phyloP scores from a whole-genome alignment of 164 flowering plant genomes.

The Saururus chinensis region DNA sequence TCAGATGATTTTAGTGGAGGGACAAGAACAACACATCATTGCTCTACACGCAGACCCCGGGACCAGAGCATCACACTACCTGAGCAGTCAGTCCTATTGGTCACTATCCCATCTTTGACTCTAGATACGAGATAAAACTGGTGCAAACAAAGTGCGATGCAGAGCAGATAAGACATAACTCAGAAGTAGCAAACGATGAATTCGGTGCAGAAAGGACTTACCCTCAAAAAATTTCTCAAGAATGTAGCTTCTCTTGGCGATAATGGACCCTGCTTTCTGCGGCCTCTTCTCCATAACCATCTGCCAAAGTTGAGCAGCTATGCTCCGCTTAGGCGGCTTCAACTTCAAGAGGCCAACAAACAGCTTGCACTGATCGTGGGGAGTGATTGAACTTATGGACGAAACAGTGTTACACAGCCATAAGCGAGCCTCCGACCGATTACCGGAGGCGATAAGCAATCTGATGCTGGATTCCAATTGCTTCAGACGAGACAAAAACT shows the following conservation, averaged over 20 bases:
- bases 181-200: not conserved
- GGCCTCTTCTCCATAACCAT: slow-evolving; percentile 73
- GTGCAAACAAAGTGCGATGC: too few relatives aligned
- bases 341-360: slow-evolving; percentile 49
- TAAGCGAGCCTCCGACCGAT: slow-evolving; percentile 78
- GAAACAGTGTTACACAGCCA: slow-evolving; percentile 74
- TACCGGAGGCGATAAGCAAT: slow-evolving; percentile 39
- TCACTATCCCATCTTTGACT: too few relatives aligned
- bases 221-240: slow-evolving; percentile 79
- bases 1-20: too few relatives aligned
- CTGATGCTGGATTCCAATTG: slow-evolving; percentile 49
- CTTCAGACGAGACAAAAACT: slow-evolving; percentile 28
- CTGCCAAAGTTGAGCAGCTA: slow-evolving; percentile 57
- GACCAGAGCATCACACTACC: too few relatives aligned
- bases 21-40: too few relatives aligned
- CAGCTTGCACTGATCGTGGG: slow-evolving; percentile 39
- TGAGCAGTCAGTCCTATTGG: too few relatives aligned
- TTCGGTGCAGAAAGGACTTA: slow-evolving; percentile 5
- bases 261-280: slow-evolving; percentile 30
- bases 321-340: slow-evolving; percentile 22
- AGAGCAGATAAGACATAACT: too few relatives aligned
- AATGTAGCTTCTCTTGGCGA: slow-evolving; percentile 46
- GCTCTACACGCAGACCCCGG: too few relatives aligned
- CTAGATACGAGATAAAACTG: too few relatives aligned
- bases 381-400: slow-evolving; percentile 32